A percentile compares a stretch with the other conserved stretches of the same genome.
phyloP scores from a whole-genome alignment of 345 rosid species.

The Euphorbia lathyris region DNA sequence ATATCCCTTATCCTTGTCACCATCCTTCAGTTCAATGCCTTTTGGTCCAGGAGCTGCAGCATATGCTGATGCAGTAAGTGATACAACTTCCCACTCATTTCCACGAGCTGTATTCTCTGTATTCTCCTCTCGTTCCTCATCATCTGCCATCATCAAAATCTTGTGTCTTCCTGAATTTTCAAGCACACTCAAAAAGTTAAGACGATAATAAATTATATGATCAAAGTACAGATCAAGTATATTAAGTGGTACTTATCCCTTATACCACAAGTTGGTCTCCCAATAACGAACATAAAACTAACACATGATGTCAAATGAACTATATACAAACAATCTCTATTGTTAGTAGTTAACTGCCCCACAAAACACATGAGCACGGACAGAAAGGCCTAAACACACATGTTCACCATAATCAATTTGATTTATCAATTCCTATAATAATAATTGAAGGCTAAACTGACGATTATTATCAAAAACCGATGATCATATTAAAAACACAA shows the following conservation, averaged over 20 bases:
- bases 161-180: constrained; percentile 9
- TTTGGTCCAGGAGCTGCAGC: constrained; percentile 84
- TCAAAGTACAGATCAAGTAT: not conserved
- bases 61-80: constrained; percentile 88
- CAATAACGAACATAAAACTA: not conserved
- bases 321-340: not conserved
- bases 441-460: not conserved
- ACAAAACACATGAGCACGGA: not conserved
- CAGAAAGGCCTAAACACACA: not conserved
- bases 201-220: not conserved
- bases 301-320: not conserved
- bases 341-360: not conserved
- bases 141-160: constrained; percentile 48
- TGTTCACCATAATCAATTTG: not conserved
- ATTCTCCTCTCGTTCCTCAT: constrained; percentile 35
- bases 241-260: not conserved
- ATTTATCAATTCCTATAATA: not conserved
- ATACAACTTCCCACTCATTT: constrained; percentile 94
- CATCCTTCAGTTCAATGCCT: constrained; percentile 41
- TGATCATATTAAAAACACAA: not conserved
- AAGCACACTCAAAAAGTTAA: not conserved
- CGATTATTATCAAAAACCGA: too few species aligned
- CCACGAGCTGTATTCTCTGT: constrained; percentile 39
- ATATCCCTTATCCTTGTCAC: constrained; percentile 28
- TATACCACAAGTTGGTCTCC: not conserved